These are phyloP conservation scores for Mycena capillaripes DNA, from an alignment of 768 basidiomycete species.

Conservation along the genomic window DNA sequence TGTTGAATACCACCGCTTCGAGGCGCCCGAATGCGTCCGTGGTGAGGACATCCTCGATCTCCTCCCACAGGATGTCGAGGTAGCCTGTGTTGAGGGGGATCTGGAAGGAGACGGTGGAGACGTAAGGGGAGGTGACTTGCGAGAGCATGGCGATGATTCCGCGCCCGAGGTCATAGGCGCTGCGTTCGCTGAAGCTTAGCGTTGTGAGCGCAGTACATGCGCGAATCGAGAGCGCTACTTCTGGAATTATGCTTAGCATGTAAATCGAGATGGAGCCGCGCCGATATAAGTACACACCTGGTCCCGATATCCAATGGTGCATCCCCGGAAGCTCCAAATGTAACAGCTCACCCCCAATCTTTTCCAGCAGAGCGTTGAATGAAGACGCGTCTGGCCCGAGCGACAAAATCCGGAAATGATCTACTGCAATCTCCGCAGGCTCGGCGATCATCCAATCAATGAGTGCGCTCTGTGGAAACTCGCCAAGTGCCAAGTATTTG, in stretches of 20 bases:
- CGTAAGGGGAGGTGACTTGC: not conserved
- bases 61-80: constrained; percentile 26
- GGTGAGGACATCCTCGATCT: not conserved
- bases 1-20: constrained; percentile 1
- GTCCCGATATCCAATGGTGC: not conserved
- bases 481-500: constrained; percentile 23
- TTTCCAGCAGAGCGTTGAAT: constrained; percentile 17
- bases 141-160: constrained; percentile 10
- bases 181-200: constrained; percentile 29
- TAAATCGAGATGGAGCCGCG: not conserved
- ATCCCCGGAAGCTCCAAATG: constrained; percentile 21
- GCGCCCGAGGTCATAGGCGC: constrained; percentile 11
- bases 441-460: constrained; percentile 20
- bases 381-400: constrained; percentile 14
- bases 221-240: constrained; percentile 14
- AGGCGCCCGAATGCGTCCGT: not conserved
- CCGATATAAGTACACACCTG: not conserved
- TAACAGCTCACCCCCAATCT: constrained; percentile 8
- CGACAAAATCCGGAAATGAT: constrained; percentile 22
- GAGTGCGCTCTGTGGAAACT: constrained; percentile 21
- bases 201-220: not conserved
- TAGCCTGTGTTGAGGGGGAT: constrained; percentile 7
- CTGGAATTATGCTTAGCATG: not conserved
- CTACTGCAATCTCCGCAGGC: constrained; percentile 3
- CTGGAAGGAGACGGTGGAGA: constrained; percentile 19